Base-by-base conservation (phyloP, 1,284 basidiomycete genomes). In the Erythrobasidium hasegawianum region DNA sequence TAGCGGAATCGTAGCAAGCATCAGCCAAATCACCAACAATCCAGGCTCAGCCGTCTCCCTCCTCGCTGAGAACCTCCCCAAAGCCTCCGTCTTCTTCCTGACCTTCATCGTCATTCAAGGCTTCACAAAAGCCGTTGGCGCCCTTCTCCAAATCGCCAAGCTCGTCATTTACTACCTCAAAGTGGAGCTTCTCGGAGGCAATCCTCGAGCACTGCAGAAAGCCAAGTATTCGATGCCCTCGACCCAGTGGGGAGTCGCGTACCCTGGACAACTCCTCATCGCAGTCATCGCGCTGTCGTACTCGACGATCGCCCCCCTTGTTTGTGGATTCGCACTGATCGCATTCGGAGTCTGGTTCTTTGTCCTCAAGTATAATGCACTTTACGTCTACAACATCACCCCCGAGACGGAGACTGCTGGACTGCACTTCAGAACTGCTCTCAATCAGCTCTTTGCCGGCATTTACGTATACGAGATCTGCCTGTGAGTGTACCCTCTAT, bases 351-450 rank as follows among this genome's bases (percentile, higher is more conserved):
- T 55, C 33, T 38, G 16, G 14, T 60, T 24, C 14, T 18, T 24
- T 5, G 22, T 27, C 29, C 26, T 40, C 59, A 27, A 78, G 74
- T 79, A 80, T 72, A 72, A 76, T 49, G 78, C 78, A 71, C 74
- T 77, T 57, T 78, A 75, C 73, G 85, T 87, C 53, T 76, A 75
- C 75, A 87, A 92, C 71, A 87, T 89, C 75, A 85, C 86, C 13
- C 78, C 83, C 0, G 79, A 82, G 1, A 81, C 79, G 59, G 95
- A 99, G 72, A 97, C 95, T 0, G 94, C 92, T 27, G 95, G 95
- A 0, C 78, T 90, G 56, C 97, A 97, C 82, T 97, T 95, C 82
- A 93, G 93, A 49, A 90, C 88, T 78, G 95, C 95, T 0, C 85
- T 98, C 45, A 85, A 88, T 59, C 94, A 97, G 75, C 76, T 95